Percentiles rank a stretch among this genome's conserved stretches.
Evolutionary conservation across 495 filamentous ascomycete species (phyloP).

Genomic region (Aspergillus wentii): DNA sequence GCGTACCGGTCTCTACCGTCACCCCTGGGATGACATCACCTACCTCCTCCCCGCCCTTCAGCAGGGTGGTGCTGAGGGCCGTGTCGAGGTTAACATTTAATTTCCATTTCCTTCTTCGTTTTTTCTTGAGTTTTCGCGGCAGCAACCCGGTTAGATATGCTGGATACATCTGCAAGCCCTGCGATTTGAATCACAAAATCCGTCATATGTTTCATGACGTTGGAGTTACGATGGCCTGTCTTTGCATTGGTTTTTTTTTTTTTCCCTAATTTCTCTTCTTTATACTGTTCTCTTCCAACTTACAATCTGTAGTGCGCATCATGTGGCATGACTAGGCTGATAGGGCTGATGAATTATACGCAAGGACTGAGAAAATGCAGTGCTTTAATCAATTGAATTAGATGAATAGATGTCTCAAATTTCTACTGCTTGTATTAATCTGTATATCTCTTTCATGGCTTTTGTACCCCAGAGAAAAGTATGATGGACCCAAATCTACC

Average conservation of each 20-base stretch:
- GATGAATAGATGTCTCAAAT: neutral
- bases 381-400: neutral
- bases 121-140: conserved; percentile 11
- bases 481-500: too few relatives aligned
- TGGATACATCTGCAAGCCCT: conserved; percentile 11
- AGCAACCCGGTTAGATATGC: conserved; percentile 13
- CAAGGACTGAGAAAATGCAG: neutral
- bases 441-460: too few relatives aligned
- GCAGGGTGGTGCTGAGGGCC: conserved; percentile 73
- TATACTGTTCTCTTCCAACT: conserved; percentile 17
- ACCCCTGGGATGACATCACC: conserved; percentile 98
- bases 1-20: conserved; percentile 95
- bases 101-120: conserved; percentile 26
- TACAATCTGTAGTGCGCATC: conserved; percentile 28
- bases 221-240: conserved; percentile 42
- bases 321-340: conserved; percentile 30
- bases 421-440: too few relatives aligned
- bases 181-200: too few relatives aligned
- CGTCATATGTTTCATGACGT: conserved; percentile 27
- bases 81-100: conserved; percentile 83
- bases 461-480: too few relatives aligned
- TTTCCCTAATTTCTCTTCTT: conserved; percentile 22
- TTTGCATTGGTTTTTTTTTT: conserved; percentile 33
- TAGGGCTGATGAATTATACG: conserved; percentile 22
- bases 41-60: conserved; percentile 85